phyloP scores from a whole-genome alignment of 2,329 filamentous ascomycete genomes.

The Coniella lustricola region DNA sequence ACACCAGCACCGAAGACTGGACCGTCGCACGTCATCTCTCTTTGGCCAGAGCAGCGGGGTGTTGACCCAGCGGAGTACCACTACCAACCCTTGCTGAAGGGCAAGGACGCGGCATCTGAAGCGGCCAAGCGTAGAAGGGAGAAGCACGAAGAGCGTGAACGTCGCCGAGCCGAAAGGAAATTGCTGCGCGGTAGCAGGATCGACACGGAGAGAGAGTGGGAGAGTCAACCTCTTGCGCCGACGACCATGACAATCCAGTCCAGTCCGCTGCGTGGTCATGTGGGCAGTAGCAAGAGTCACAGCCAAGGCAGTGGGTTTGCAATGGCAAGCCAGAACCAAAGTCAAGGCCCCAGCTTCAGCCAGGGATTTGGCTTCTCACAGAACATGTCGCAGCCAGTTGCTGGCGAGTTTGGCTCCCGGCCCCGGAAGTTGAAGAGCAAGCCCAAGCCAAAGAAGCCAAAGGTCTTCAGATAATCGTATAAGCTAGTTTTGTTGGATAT shows the following conservation, averaged over 20 bases:
- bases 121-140: slow-evolving; percentile 3
- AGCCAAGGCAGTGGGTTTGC: background rate
- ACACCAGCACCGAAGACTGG: slow-evolving; percentile 19
- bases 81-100: slow-evolving; percentile 19
- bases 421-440: slow-evolving; percentile 32
- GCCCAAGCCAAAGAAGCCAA: slow-evolving; percentile 25
- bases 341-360: slow-evolving; percentile 14
- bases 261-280: slow-evolving; percentile 6
- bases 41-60: slow-evolving; percentile 29
- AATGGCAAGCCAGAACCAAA: slow-evolving; percentile 6
- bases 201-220: slow-evolving; percentile 16
- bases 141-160: slow-evolving; percentile 21
- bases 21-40: slow-evolving; percentile 24
- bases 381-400: slow-evolving; percentile 39
- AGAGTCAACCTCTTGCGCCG: slow-evolving; percentile 5
- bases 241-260: slow-evolving; percentile 3
- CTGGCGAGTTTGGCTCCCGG: slow-evolving; percentile 40
- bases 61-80: slow-evolving; percentile 26
- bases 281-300: slow-evolving; percentile 6
- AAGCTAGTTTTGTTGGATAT: background rate
- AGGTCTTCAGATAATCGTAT: slow-evolving; percentile 28
- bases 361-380: slow-evolving; percentile 11
- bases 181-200: slow-evolving; percentile 15
- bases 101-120: background rate
- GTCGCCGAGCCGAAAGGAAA: slow-evolving; percentile 22